Conservation (phyloP, 805 yeast genomes). For the Nakazawaea wyomingensis region DNA sequence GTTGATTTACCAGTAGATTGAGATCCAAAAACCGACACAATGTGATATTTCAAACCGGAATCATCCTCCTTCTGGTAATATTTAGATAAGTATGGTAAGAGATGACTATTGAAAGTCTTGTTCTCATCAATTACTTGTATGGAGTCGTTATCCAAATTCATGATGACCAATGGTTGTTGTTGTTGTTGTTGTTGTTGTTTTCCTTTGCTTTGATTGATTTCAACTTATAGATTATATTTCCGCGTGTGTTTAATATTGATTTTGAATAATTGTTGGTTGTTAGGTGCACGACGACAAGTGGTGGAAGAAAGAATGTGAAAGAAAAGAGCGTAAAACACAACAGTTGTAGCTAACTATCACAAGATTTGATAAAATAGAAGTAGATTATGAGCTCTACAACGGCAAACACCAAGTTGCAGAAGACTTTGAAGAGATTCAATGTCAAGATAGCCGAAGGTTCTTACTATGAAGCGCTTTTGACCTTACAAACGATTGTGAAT, state of each 20-base stretch:
- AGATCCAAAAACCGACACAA: conserved; percentile 94
- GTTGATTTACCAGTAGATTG: conserved; percentile 97
- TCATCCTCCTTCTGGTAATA: conserved; percentile 24
- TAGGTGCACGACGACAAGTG: too few relatives aligned
- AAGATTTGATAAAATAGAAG: too few relatives aligned
- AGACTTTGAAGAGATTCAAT: conserved; percentile 62
- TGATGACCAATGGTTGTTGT: too few relatives aligned
- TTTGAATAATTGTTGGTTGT: too few relatives aligned
- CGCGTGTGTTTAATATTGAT: too few relatives aligned
- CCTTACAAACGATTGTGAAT: conserved; percentile 82
- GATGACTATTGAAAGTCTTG: conserved; percentile 42
- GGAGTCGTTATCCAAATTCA: conserved; percentile 23
- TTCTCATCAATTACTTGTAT: conserved; percentile 61
- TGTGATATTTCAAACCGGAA: conserved; percentile 73
- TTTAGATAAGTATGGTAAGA: conserved; percentile 26
- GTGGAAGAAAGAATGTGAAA: too few relatives aligned
- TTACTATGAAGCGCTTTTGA: conserved; percentile 94
- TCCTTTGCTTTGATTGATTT: too few relatives aligned
- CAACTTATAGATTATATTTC: too few relatives aligned
- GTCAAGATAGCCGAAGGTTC: conserved; percentile 61
- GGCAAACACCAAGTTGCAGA: conserved; percentile 37
- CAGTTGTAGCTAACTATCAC: too few relatives aligned
- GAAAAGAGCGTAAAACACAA: too few relatives aligned
- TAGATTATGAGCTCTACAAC: not conserved
- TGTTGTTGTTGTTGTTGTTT: too few relatives aligned